phyloP scores from a whole-genome alignment of 1,284 basidiomycete species.

The Austropuccinia psidii region DNA sequence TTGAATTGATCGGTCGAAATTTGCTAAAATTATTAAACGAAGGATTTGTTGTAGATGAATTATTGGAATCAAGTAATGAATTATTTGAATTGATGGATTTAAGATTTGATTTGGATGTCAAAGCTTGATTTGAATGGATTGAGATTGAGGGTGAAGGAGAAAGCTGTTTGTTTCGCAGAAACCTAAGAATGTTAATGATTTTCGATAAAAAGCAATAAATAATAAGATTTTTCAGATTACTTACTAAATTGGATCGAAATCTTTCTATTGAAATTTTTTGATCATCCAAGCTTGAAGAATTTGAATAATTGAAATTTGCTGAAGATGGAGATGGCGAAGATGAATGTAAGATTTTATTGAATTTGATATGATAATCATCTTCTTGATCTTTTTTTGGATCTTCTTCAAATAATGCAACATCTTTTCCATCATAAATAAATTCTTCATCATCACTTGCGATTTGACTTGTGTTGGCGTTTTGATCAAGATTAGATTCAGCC shows the following conservation, averaged over 20 bases:
- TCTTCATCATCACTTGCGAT: slow-evolving; percentile 6
- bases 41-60: slow-evolving; percentile 14
- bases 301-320: neutral
- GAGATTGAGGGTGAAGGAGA: neutral
- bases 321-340: neutral
- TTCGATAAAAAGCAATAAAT: neutral
- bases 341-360: slow-evolving; percentile 10
- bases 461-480: neutral
- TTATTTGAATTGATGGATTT: neutral
- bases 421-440: slow-evolving; percentile 28
- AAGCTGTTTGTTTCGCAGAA: neutral
- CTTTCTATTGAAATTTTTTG: neutral
- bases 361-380: slow-evolving; percentile 10
- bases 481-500: neutral
- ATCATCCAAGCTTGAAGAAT: neutral
- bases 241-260: neutral
- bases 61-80: neutral
- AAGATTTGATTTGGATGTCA: neutral
- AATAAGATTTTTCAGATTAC: neutral
- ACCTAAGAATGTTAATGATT: neutral
- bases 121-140: neutral
- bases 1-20: neutral
- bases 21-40: slow-evolving; percentile 19
- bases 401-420: slow-evolving; percentile 28
- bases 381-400: neutral